These are phyloP conservation scores for Salvia hispanica DNA, from an alignment of 257 asterid species.

Conservation along the genomic window DNA sequence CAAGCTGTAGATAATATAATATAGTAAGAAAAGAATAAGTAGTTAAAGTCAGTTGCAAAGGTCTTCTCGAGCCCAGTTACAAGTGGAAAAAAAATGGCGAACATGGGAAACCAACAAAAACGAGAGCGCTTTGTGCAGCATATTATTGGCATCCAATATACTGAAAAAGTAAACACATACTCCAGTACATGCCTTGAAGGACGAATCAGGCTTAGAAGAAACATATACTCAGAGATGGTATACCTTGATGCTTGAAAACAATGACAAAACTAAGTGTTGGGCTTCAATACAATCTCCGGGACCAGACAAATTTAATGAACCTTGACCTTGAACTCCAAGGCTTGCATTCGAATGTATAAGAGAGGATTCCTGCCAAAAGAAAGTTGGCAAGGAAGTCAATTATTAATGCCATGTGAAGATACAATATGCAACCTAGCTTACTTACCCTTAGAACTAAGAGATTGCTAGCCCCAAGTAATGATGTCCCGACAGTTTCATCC, in stretches of 20 bases:
- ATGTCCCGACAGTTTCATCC: slow-evolving; percentile 89
- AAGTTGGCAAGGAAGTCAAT: slow-evolving; percentile 28
- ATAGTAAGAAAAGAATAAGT: neutral
- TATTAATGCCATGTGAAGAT: slow-evolving; percentile 22
- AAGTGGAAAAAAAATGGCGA: slow-evolving; percentile 1
- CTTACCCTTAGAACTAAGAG: slow-evolving; percentile 92
- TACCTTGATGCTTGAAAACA: slow-evolving; percentile 85
- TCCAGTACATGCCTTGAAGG: slow-evolving; percentile 11
- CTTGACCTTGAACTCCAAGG: slow-evolving; percentile 98
- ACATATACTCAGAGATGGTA: slow-evolving; percentile 27
- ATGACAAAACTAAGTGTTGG: slow-evolving; percentile 82
- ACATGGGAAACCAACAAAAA: neutral
- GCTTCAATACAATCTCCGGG: slow-evolving; percentile 97
- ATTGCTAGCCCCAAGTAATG: slow-evolving; percentile 95
- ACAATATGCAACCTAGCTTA: slow-evolving; percentile 7
- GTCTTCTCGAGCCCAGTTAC: neutral
- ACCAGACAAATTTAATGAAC: slow-evolving; percentile 85
- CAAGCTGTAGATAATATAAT: neutral
- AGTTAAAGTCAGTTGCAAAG: slow-evolving; percentile 12
- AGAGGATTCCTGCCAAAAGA: slow-evolving; percentile 69
- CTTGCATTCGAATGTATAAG: slow-evolving; percentile 90
- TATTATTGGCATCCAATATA: slow-evolving; percentile 4
- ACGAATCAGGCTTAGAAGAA: slow-evolving; percentile 11
- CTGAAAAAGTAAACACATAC: slow-evolving; percentile 1
- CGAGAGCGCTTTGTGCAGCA: neutral